These are phyloP conservation scores for Clonostachys byssicola DNA, from an alignment of 2,329 filamentous ascomycete species.

Conservation along the genomic window DNA sequence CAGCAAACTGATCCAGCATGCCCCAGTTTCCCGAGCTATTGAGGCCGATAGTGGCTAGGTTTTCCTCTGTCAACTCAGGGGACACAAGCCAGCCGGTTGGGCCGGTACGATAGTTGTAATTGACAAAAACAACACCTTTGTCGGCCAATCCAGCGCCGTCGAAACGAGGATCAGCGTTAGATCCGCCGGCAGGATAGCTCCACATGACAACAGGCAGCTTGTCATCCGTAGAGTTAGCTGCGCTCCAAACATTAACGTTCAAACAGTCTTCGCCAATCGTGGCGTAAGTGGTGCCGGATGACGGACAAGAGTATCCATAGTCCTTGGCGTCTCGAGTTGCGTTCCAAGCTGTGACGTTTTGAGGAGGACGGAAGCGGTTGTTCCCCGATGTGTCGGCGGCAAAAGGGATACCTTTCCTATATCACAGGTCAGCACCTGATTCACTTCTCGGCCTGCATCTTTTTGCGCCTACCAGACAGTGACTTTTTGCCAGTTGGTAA, in stretches of 20 bases:
- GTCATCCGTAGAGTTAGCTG: slow-evolving; percentile 13
- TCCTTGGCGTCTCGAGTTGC: slow-evolving; percentile 8
- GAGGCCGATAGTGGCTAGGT: slow-evolving; percentile 13
- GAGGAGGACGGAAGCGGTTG: not conserved
- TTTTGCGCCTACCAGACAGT: not conserved
- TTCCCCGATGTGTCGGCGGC: not conserved
- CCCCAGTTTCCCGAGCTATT: slow-evolving; percentile 11
- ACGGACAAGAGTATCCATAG: slow-evolving; percentile 2
- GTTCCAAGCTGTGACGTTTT: slow-evolving; percentile 7
- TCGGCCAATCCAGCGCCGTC: not conserved
- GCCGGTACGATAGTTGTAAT: slow-evolving; percentile 29
- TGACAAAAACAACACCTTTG: slow-evolving; percentile 27
- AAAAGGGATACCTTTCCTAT: not conserved
- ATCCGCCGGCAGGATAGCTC: slow-evolving; percentile 8
- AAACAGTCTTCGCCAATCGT: slow-evolving; percentile 21
- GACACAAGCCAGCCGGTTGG: slow-evolving; percentile 23
- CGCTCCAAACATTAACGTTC: slow-evolving; percentile 24
- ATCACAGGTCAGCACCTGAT: too few species aligned
- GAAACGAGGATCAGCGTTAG: slow-evolving; percentile 22
- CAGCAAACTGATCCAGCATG: slow-evolving; percentile 13
- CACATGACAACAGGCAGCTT: slow-evolving; percentile 21
- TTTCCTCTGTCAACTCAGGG: slow-evolving; percentile 13
- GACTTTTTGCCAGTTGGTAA: slow-evolving; percentile 4
- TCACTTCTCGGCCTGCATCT: too few species aligned
- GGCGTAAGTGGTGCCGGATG: not conserved